Conservation (phyloP, 169 alveolate genomes). For the Babesia caballi region DNA sequence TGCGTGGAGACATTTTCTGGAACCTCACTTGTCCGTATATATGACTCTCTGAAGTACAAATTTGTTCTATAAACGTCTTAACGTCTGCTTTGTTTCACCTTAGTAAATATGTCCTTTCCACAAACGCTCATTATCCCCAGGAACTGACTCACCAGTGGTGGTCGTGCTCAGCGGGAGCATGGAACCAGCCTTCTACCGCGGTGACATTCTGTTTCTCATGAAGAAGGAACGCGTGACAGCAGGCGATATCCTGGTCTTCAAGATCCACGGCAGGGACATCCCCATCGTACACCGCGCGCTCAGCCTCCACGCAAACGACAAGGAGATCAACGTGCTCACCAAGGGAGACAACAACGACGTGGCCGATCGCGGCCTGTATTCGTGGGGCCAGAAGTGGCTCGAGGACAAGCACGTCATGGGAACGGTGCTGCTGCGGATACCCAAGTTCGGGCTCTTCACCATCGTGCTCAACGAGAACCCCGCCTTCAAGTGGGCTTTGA, state of each 20-base stretch:
- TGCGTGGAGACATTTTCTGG: too few relatives aligned
- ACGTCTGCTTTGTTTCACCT: background rate
- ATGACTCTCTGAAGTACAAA: too few relatives aligned
- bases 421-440: slow-evolving; percentile 76
- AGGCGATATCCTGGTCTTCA: slow-evolving; percentile 74
- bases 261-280: slow-evolving; percentile 82
- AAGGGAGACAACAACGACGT: slow-evolving; percentile 91
- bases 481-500: slow-evolving; percentile 25
- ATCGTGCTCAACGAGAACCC: slow-evolving; percentile 88
- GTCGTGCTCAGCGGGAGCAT: slow-evolving; percentile 91
- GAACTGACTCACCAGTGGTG: slow-evolving; percentile 89
- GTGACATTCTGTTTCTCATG: slow-evolving; percentile 86
- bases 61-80: too few relatives aligned
- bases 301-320: slow-evolving; percentile 75
- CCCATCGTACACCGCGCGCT: slow-evolving; percentile 92
- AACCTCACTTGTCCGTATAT: too few relatives aligned
- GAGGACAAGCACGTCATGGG: slow-evolving; percentile 84
- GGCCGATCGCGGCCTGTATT: slow-evolving; percentile 90
- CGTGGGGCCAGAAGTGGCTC: slow-evolving; percentile 82
- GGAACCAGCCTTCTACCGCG: slow-evolving; percentile 92
- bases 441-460: slow-evolving; percentile 90
- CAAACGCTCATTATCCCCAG: slow-evolving; percentile 25
- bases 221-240: slow-evolving; percentile 64
- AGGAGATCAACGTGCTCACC: slow-evolving; percentile 79
- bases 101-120: too few relatives aligned